These are phyloP conservation scores for Drechmeria coniospora DNA, from an alignment of 2,329 filamentous ascomycete species.

Conservation along the genomic window DNA sequence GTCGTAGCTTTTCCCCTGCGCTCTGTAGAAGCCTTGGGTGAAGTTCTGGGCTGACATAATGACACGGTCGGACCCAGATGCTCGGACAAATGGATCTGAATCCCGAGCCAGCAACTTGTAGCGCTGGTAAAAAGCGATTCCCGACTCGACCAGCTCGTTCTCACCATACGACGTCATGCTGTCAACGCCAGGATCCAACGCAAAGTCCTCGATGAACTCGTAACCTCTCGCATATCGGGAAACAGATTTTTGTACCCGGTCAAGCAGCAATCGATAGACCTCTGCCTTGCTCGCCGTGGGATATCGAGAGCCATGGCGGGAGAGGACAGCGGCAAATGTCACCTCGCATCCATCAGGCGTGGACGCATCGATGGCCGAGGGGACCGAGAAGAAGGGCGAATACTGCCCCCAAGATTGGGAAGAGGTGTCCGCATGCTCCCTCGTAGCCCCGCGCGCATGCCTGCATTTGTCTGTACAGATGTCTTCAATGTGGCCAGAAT, in stretches of 20 bases:
- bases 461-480: not conserved
- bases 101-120: conserved; percentile 48
- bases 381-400: conserved; percentile 66
- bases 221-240: conserved; percentile 46
- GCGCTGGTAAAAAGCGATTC: conserved; percentile 57
- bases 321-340: conserved; percentile 68
- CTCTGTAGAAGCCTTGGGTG: conserved; percentile 52
- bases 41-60: conserved; percentile 62
- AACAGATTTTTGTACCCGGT: conserved; percentile 43
- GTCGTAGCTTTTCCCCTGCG: conserved; percentile 20
- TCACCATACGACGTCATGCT: conserved; percentile 53
- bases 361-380: conserved; percentile 44
- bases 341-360: conserved; percentile 55
- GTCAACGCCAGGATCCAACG: conserved; percentile 56
- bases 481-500: too few species aligned
- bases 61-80: conserved; percentile 55
- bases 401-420: conserved; percentile 76
- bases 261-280: conserved; percentile 47
- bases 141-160: conserved; percentile 57
- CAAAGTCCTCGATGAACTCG: conserved; percentile 55
- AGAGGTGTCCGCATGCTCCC: conserved; percentile 38
- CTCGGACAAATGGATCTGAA: conserved; percentile 53
- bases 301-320: conserved; percentile 71
- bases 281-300: conserved; percentile 55
- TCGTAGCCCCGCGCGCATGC: conserved; percentile 11